phyloP scores from a whole-genome alignment of 177 flowering plant species.

The Vitis hybrid region DNA sequence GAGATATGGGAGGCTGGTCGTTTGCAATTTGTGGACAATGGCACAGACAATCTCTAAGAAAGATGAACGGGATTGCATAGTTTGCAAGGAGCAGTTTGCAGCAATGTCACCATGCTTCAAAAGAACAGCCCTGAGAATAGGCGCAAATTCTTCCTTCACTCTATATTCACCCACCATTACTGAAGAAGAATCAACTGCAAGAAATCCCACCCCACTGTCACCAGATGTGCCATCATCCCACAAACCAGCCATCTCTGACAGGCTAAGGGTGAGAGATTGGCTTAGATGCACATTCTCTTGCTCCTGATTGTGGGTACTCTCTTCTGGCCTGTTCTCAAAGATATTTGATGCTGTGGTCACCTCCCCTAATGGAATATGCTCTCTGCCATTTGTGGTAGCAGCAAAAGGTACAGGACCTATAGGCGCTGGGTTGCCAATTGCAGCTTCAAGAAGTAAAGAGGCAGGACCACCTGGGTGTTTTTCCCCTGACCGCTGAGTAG shows the following conservation, averaged over 20 bases:
- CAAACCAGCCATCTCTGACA: conserved; percentile 7
- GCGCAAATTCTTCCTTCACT: conserved; percentile 11
- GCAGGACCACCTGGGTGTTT: background rate
- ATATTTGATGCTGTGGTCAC: background rate
- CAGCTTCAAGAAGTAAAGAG: background rate
- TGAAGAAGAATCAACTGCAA: background rate
- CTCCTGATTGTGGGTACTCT: background rate
- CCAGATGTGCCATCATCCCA: conserved; percentile 6
- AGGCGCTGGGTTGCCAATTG: background rate
- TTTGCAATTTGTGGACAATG: conserved; percentile 1
- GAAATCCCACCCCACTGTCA: conserved; percentile 1
- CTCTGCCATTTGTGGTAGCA: background rate
- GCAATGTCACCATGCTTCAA: conserved; percentile 25
- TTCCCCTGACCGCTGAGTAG: background rate
- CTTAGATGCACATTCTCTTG: background rate
- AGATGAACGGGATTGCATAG: background rate
- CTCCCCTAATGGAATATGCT: background rate
- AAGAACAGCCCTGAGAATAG: conserved; percentile 7
- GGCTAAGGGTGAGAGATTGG: background rate
- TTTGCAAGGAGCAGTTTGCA: conserved; percentile 1
- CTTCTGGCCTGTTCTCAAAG: background rate
- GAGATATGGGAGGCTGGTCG: background rate
- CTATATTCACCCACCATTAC: conserved; percentile 10
- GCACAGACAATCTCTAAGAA: conserved; percentile 7
- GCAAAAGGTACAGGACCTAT: background rate